These are phyloP conservation scores for Russula sp. DNA, from an alignment of 768 basidiomycete species.

Conservation along the genomic window DNA sequence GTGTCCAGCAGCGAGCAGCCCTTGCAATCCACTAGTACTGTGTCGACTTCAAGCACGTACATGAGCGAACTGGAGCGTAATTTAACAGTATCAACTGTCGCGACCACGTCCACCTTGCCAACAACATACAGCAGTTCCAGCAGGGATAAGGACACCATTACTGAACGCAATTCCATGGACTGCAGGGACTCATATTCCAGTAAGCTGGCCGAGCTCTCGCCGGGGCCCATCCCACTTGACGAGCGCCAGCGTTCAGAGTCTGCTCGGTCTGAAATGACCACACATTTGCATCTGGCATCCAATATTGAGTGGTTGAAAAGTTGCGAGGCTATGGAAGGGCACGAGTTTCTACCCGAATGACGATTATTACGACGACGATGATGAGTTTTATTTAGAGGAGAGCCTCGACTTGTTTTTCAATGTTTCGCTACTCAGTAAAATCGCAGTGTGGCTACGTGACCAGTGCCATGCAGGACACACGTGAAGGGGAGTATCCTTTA, in stretches of 20 bases:
- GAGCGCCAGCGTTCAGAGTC: constrained; percentile 20
- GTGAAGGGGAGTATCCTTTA: constrained; percentile 93
- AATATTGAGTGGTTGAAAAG: constrained; percentile 35
- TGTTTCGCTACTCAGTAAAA: constrained; percentile 80
- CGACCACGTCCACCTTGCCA: constrained; percentile 20
- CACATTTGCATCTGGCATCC: constrained; percentile 26
- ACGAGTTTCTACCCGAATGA: constrained; percentile 44
- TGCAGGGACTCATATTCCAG: constrained; percentile 18
- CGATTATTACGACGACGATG: constrained; percentile 45
- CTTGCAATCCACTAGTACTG: constrained; percentile 22
- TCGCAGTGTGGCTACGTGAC: constrained; percentile 86
- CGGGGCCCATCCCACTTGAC: background rate
- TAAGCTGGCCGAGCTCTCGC: background rate
- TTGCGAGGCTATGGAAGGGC: constrained; percentile 36
- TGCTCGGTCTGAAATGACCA: constrained; percentile 22
- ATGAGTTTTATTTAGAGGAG: constrained; percentile 51
- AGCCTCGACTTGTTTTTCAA: constrained; percentile 80
- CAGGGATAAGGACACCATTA: constrained; percentile 14
- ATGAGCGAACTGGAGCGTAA: constrained; percentile 25
- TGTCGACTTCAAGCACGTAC: constrained; percentile 25
- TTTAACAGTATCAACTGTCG: constrained; percentile 25
- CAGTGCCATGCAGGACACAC: constrained; percentile 84
- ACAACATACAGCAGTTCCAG: constrained; percentile 18
- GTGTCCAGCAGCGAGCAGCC: constrained; percentile 23
- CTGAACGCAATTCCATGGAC: constrained; percentile 3